A percentile compares a stretch with the other conserved stretches of the same genome.
phyloP scores from a whole-genome alignment of 805 yeast species.

The Candida methanosorbosa region DNA sequence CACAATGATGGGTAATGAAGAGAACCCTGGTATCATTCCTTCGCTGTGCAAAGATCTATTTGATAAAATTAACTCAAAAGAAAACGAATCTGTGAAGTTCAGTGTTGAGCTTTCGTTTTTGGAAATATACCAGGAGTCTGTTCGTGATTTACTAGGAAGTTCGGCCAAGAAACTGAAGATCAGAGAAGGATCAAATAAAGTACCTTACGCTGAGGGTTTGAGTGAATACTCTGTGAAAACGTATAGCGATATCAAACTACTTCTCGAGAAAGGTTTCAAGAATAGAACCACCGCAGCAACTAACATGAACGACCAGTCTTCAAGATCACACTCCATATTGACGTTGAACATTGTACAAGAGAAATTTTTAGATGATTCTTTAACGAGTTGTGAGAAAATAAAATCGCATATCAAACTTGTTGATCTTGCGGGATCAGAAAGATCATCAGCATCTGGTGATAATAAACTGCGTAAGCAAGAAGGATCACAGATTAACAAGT shows the following conservation, averaged over 20 bases:
- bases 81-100: conserved; percentile 26
- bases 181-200: conserved; percentile 52
- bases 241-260: conserved; percentile 39
- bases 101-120: conserved; percentile 50
- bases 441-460: conserved; percentile 55
- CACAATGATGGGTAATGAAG: conserved; percentile 59
- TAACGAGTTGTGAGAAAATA: conserved; percentile 32
- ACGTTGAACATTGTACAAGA: conserved; percentile 56
- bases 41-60: conserved; percentile 46
- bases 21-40: conserved; percentile 60
- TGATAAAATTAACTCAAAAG: conserved; percentile 29
- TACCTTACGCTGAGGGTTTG: conserved; percentile 68
- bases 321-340: conserved; percentile 77
- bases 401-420: conserved; percentile 59
- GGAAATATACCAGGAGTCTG: conserved; percentile 75
- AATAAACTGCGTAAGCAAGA: conserved; percentile 58
- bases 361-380: conserved; percentile 27
- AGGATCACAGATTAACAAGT: conserved; percentile 70
- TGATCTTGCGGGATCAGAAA: conserved; percentile 77
- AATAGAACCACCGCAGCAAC: conserved; percentile 67
- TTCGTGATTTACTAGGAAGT: conserved; percentile 46
- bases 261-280: conserved; percentile 42
- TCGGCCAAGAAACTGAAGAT: conserved; percentile 32
- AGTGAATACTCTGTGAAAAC: conserved; percentile 40
- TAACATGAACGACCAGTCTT: conserved; percentile 60